Base-by-base conservation (phyloP, 2,329 filamentous ascomycete genomes). In the Atkinsonella hypoxylon region DNA sequence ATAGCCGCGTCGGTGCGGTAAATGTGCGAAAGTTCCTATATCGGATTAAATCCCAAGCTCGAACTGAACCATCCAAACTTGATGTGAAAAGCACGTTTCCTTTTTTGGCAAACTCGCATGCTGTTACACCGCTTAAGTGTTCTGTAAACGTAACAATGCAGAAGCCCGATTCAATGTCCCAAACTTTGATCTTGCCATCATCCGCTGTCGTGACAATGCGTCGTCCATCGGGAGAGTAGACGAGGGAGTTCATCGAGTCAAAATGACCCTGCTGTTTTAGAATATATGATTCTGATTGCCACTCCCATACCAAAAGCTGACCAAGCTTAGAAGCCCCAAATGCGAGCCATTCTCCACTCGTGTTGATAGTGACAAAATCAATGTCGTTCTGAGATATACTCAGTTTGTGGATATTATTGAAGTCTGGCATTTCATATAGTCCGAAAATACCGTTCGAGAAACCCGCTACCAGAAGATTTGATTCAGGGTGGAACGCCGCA, bases 251-350 rank as follows among this genome's bases (percentile, higher is more conserved):
- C 80, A 97, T 90, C 2, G 89, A 86, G 65, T 98, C 93, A 57
- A 95, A 90, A 68, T 98, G 93, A 0, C 91, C 93, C 67, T 97
- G 93, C 63, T 98, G 93, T 69, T 98, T 98, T 45, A 98, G 74
- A 52, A 98, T 94, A 67, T 98, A 98, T 6, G 91, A 97, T 67
- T 98, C 94, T 0, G 93, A 98, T 64, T 97, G 91, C 90, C 94
- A 98, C 66, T 98, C 93, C 93, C 93, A 98, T 4, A 98, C 93
- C 4, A 98, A 72, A n/a, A 98, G 75, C 64, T 98, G 93, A 0
- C 94, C 94, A 5, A 95, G 77, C 61, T 94, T 94, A 2, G 93
- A 95, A 0, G 94, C 93, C 13, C 91, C 93, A 65, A 98, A 96
- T 0, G 94, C 94, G 20, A 98, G 73, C 93, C 93, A 98, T 70